Base-by-base conservation (phyloP, 139 green algal species). In the Picochlorum sp. region DNA sequence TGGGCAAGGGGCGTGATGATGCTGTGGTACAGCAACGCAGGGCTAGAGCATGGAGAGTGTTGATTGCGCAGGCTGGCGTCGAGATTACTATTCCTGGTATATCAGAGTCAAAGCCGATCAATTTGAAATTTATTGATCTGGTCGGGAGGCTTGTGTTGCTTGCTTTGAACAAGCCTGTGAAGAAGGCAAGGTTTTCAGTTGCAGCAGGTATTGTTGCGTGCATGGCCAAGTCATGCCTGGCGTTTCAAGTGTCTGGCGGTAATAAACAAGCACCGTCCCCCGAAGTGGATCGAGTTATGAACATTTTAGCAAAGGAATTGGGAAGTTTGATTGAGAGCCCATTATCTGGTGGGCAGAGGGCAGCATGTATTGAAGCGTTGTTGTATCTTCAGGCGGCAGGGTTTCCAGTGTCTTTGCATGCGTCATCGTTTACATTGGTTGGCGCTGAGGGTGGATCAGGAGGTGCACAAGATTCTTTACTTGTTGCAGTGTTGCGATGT, bases 11-110 rank as follows among this genome's bases (percentile, higher is more conserved):
- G 0, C 49, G 66, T 41, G 73, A 82, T 49, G 72, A 76, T 26
- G 45, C 44, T 24, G 68, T 78, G 49, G 21, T 59, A 32, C 65
- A 70, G 61, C 62, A 71, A 50, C 66, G 70, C 47, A 55, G 74
- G 21, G 72, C 62, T 4, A 61, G 77, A 30, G 82, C 79, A n/a
- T 92, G 85, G 85, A 66, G 80, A 24, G 66, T 91, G 54, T 65
- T 88, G 30, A 68, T 81, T 23, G 32, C 71, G 6, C 71, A 78
- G 59, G 71, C 79, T 5, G 74, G 52, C 16, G 24, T 63, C 20
- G 32, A 62, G 23, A 38, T 77, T 20, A 21, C 49, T 8, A 34
- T 77, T 14, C 70, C 70, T 4, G 65, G 70, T 14, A 57, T 57
- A 18, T 34, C 56, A 4, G 57, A 56, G 32, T 45, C 65, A 41